phyloP scores from a whole-genome alignment of 202 grass and related monocot genomes.

The Schoenoplectus triqueter region DNA sequence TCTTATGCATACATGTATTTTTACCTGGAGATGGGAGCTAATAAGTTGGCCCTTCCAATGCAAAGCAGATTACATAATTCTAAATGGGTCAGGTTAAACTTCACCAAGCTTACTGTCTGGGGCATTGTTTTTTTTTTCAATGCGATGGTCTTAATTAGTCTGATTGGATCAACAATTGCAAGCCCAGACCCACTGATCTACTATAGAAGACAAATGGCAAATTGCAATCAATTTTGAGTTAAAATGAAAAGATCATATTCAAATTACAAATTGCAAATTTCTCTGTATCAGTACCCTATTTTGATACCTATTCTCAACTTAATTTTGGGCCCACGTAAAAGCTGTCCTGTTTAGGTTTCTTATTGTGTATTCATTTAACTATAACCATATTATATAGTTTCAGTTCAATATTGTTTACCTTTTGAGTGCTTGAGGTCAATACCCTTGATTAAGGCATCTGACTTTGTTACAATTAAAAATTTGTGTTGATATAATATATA shows the following conservation, averaged over 20 bases:
- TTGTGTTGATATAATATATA: neutral
- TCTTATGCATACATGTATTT: neutral
- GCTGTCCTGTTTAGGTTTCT: neutral
- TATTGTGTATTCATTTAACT: slow-evolving; percentile 13
- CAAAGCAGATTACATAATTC: neutral
- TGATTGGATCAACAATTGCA: neutral
- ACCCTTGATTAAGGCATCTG: neutral
- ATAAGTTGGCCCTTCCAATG: neutral
- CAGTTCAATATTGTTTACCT: neutral
- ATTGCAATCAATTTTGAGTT: neutral
- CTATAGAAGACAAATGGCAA: neutral
- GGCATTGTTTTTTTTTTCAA: neutral
- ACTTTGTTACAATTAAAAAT: neutral
- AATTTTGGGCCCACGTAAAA: neutral
- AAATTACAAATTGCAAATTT: neutral
- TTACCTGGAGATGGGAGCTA: neutral
- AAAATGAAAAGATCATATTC: neutral
- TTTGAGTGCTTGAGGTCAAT: slow-evolving; percentile 20
- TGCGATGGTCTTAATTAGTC: neutral
- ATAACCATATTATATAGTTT: neutral
- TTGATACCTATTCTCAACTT: neutral
- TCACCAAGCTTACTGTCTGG: neutral
- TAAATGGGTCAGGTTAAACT: neutral
- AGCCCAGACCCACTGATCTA: neutral
- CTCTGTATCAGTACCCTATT: neutral